Evolutionary conservation across 305 asterid species (phyloP), one percentile per base, ranked within the genome.

Genomic region (Andrographis paniculata): DNA sequence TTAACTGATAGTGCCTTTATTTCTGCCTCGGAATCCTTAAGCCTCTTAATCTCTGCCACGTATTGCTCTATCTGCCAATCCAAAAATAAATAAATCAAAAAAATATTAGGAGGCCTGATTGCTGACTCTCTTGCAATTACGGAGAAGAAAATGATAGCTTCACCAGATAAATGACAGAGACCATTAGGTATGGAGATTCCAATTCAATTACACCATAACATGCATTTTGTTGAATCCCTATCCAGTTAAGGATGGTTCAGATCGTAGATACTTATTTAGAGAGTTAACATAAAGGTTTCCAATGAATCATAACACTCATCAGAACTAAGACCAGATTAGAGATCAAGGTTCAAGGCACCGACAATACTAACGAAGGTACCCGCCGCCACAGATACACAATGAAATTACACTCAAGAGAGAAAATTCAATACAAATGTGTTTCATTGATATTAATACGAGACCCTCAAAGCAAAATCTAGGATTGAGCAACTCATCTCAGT

Each of bases 21-120:
- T 76, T 87, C 93, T 14, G 95, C 74, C 78, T 92, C 97, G 9
- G 99, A 92, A 52, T 79, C 96, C 79, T 74, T 85, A 53, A 92
- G 94, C 60, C 82, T 87, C 74, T 71, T 92, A 55, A 84, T 87
- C 63, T 87, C 91, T 7, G 58, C 50, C 73, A 75, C 65, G 76
- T 74, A 84, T 41, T 61, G 85, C 53, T 84, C 81, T 40, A 79
- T 74, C 94, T 87, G 76, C 58, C 50, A 38, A 31, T 24, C 41
- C 35, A 40, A 14, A 38, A 37, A 43, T 44, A 52, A 36, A 30
- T 24, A 14, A 27, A 23, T 19, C 4, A n/a, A n/a, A n/a, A n/a
- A n/a, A n/a, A 46, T 41, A 56, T 58, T 45, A 22, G 20, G 52
- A n/a, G 12, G 30, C 15, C 15, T 1, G 38, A 42, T n/a, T 31